phyloP scores from a whole-genome alignment of 441 rosid species.

The Corymbia citriodora region DNA sequence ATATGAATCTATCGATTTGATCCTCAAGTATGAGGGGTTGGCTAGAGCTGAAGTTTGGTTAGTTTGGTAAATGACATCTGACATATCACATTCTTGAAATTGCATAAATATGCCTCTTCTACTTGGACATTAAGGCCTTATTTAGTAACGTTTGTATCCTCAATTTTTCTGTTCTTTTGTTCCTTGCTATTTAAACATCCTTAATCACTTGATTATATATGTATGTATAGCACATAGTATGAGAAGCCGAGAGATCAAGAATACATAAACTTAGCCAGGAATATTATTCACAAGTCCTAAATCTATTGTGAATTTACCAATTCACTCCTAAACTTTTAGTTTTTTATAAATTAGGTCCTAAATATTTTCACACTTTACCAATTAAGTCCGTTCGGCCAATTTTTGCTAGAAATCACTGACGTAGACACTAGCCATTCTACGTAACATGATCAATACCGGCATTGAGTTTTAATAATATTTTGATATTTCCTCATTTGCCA shows the following conservation, averaged over 20 bases:
- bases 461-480: too few species aligned
- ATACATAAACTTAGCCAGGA: neutral
- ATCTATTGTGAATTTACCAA: too few species aligned
- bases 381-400: too few species aligned
- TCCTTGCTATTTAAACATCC: neutral
- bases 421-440: too few species aligned
- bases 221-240: neutral
- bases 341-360: too few species aligned
- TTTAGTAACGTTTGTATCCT: too few species aligned
- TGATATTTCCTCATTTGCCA: too few species aligned
- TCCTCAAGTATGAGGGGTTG: neutral
- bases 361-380: too few species aligned
- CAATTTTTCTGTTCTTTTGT: too few species aligned
- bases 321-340: too few species aligned
- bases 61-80: neutral
- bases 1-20: neutral
- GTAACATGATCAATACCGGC: too few species aligned
- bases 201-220: neutral
- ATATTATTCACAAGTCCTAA: too few species aligned
- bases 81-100: neutral
- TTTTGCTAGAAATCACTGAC: accelerated
- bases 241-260: neutral
- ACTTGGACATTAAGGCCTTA: neutral
- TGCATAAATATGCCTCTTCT: neutral
- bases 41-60: neutral